Conservation (phyloP, 176 grass and related monocot genomes). For the Puya raimondii region DNA sequence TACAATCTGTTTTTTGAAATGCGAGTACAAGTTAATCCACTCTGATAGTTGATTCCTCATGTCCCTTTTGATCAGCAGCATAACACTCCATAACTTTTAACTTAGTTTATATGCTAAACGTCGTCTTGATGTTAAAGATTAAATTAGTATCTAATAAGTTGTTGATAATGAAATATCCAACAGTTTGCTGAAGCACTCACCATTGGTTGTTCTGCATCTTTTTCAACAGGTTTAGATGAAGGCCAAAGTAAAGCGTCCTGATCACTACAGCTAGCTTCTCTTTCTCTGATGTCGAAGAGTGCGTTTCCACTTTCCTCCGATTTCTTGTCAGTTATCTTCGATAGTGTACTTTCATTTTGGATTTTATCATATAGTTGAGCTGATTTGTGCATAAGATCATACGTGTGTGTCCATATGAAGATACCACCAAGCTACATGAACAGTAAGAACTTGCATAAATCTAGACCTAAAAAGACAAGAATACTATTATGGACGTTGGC, state of each 20-base stretch:
- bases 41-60: too few species aligned
- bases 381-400: conserved; percentile 42
- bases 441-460: background rate
- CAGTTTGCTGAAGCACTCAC: background rate
- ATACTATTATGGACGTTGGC: too few species aligned
- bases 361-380: conserved; percentile 17
- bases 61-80: background rate
- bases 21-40: background rate
- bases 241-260: conserved; percentile 27
- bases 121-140: too few species aligned
- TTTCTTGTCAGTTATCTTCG: conserved; percentile 3
- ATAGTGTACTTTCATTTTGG: background rate
- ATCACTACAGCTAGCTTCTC: background rate
- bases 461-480: background rate
- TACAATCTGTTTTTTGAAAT: background rate
- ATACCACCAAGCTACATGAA: conserved; percentile 38
- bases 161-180: background rate
- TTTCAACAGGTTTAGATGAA: background rate
- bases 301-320: conserved; percentile 4
- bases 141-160: too few species aligned
- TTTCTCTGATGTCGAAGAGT: background rate
- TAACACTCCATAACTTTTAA: too few species aligned
- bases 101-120: too few species aligned
- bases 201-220: background rate
- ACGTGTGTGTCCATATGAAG: conserved; percentile 49